Base-by-base conservation (phyloP, 2,329 filamentous ascomycete species). In the Leptographium wingfieldii region DNA sequence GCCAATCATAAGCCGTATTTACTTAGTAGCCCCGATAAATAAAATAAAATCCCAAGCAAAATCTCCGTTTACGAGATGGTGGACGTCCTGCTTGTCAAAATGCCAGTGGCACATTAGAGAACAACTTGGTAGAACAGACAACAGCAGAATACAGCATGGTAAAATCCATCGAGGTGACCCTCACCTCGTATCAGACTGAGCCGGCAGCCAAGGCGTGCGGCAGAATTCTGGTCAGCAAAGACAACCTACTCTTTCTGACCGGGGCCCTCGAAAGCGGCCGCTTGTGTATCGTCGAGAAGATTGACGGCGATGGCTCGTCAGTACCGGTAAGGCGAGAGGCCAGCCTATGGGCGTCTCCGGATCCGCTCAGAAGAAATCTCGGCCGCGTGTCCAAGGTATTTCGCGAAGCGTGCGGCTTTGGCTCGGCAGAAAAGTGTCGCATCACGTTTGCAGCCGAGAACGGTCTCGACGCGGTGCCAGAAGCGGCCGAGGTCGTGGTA, bases 371-470 rank as follows among this genome's bases (percentile, higher is more conserved):
- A 56, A 67, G 67, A 65, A 67, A 63, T 22, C 61, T 68, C 14
- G 69, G 66, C 48, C 62, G 92, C 76, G 82, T 89, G 75, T 85
- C 88, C 27, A 85, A 88, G 63, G 77, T 83, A 6, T 82, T 95
- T 59, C 86, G 88, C 63, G 85, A 88, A 43, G 80, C 83, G 7
- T 87, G 87, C 65, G 83, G 82, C 1, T 80, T 95, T 66, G 86
- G 86, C 62, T 76, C 94, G 4, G 84, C 84, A 19, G 87, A 91
- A 56, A 80, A 83, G 57, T 74, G 80, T 40, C 72, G 72, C 40
- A 76, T 95, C 55, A 77, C 79, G 9, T 75, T 55, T 14, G 27
- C 78, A 2, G 77, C 80, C 11, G 77, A 77, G 9, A 55, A 43
- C 14, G 40, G 10, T 3, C 73, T 72, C 4, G 73, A 72, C 2